Base-by-base conservation (phyloP, 306 rosid species). In the Lathyrus oleraceus region DNA sequence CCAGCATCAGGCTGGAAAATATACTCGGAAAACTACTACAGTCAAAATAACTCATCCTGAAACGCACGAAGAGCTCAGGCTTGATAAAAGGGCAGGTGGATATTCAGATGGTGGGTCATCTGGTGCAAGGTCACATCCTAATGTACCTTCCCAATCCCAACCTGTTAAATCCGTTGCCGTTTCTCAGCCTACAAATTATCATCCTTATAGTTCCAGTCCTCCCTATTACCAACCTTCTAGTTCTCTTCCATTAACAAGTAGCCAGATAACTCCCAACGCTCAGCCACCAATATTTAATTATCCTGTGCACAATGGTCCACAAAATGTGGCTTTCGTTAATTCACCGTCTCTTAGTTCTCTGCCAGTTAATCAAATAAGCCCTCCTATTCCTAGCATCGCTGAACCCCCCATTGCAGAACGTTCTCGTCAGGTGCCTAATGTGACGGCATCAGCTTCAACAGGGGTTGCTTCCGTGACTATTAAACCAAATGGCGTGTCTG, bases 1-100 rank as follows among this genome's bases (percentile, higher is more conserved):
- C 35, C 99, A 81, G 67, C 96, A 85, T 72, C 96, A 86, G 65
- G 99, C 88, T 53, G 93, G 87, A 47, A 89, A 91, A 58, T 89
- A 77, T 89, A 59, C 81, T 56, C 97, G 97, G 51, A 95, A 85
- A 76, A 72, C 75, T 19, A 73, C 79, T 42, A 13, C 88, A 25
- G 96, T 91, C 15, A 95, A 88, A 85, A 95, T 95, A 61, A 95
- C 95, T 71, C 95, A 95, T 85, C 99, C 99, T 28, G 92, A 95
- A 35, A 95, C 99, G 1, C 96, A 82, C 64, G 91, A 95, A 78
- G 97, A 89, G 75, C 75, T 95, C 76, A 82, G 87, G 73, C 92
- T 95, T 76, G 96, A 95, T 71, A 91, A 87, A 79, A 81, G 83
- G 56, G 20, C 83, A 38, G 97, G 87, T 78, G 79, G 84, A 36